Percentiles rank a stretch among this genome's conserved stretches.
These are phyloP conservation scores for Soucietia sequanensis DNA, from an alignment of 805 yeast species.

Conservation along the genomic window DNA sequence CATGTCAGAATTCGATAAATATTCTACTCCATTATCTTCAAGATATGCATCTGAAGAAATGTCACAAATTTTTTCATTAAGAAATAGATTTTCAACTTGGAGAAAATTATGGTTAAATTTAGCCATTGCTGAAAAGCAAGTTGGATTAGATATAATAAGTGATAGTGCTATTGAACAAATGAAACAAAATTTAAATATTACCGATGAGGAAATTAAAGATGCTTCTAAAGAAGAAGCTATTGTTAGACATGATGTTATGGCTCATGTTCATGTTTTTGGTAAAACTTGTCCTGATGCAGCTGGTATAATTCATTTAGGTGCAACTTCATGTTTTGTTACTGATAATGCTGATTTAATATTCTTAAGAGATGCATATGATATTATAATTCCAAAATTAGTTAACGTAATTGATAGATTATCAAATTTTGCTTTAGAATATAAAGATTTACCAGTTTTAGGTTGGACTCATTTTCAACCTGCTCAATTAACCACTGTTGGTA, in stretches of 20 bases:
- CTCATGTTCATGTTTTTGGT: constrained; percentile 96
- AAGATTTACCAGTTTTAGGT: constrained; percentile 95
- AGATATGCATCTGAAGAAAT: constrained; percentile 98
- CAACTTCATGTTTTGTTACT: constrained; percentile 96
- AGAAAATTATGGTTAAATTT: constrained; percentile 94
- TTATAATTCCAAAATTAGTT: constrained; percentile 90
- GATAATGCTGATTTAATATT: constrained; percentile 98
- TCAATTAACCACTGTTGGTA: constrained; percentile 97
- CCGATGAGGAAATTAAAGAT: constrained; percentile 88
- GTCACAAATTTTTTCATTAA: constrained; percentile 86
- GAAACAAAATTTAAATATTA: constrained; percentile 71
- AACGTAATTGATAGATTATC: constrained; percentile 90
- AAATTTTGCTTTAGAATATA: constrained; percentile 84
- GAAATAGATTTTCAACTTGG: constrained; percentile 97
- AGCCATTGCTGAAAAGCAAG: constrained; percentile 92
- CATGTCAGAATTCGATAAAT: constrained; percentile 61
- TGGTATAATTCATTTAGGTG: constrained; percentile 97
- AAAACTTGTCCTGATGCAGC: constrained; percentile 92
- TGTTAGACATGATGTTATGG: constrained; percentile 99
- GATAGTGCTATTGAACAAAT: constrained; percentile 92
- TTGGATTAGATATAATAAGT: constrained; percentile 80
- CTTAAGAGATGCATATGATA: constrained; percentile 91
- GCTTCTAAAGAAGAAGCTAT: constrained; percentile 94
- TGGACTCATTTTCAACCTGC: constrained; percentile 99
- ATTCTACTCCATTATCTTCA: constrained; percentile 90